Percentiles rank a stretch among this genome's conserved stretches.
Evolutionary conservation across 225 moss, liverwort and hornwort species (phyloP).

Genomic region (Rhytidiadelphus loreus): DNA sequence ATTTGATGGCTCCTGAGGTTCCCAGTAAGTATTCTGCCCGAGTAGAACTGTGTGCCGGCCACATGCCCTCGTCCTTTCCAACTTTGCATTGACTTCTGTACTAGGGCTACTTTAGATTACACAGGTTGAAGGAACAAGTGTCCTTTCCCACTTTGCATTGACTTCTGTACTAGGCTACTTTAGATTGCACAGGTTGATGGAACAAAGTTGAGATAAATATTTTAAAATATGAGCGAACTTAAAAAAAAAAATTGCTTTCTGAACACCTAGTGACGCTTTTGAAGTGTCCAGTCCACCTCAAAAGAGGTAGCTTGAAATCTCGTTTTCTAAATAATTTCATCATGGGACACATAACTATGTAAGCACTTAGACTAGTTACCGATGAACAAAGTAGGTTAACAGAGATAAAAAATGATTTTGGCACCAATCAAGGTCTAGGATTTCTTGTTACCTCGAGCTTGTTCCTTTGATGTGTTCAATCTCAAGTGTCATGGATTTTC

Average conservation of each 20-base stretch:
- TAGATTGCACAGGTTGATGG: neutral
- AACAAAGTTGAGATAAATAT: too few species aligned
- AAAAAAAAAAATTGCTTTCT: neutral
- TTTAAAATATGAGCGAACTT: neutral
- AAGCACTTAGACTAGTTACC: neutral
- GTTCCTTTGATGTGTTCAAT: neutral
- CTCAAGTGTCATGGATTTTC: neutral
- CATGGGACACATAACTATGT: too few species aligned
- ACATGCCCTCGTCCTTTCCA: neutral
- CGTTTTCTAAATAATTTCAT: neutral
- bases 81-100: neutral
- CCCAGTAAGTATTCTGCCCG: conserved; percentile 5
- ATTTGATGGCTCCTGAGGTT: conserved; percentile 63
- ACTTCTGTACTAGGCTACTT: neutral
- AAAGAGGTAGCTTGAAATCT: neutral
- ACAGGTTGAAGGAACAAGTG: too few species aligned
- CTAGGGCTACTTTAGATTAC: neutral
- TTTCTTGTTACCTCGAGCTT: neutral
- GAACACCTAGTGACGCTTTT: neutral
- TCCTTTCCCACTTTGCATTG: neutral
- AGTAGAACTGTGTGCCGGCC: neutral
- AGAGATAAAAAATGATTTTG: neutral
- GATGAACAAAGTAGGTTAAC: neutral
- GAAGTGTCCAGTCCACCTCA: neutral
- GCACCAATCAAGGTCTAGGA: neutral